Base-by-base conservation (phyloP, 768 basidiomycete species). In the Calocybe cyanea region DNA sequence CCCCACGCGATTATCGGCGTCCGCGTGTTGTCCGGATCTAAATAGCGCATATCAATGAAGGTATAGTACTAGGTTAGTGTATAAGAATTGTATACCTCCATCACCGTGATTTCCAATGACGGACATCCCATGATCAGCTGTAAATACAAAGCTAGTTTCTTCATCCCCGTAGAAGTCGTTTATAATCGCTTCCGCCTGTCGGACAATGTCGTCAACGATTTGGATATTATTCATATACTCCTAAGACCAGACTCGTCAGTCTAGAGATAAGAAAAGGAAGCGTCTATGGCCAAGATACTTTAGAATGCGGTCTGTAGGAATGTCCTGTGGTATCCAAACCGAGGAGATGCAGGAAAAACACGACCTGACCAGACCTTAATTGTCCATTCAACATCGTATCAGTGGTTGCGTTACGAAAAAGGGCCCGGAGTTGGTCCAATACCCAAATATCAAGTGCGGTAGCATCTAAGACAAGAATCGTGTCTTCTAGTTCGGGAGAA, bases 51-150 rank as follows among this genome's bases (percentile, higher is more conserved):
- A 52, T 18, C 34, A 45, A 10, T 20, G 4, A 18, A 38, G 28
- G 48, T 43, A 37, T 19, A 39, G 14, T 35, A 32, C 14, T 35
- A 24, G 24, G 40, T 19, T 21, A 30, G 48, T 28, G 25, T 28
- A 5, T 44, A 9, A 40, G 38, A 40, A 43, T 21, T 35, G 42
- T 61, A 70, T 57, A 86, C 87, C 82, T 30, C 91, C 91, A 50
- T 93, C 91, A 3, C 91, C 91, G 48, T 93, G 91, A 57, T 92
- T 92, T 10, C 91, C 91, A 43, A 90, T 85, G 24, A 72, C 77
- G 3, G 86, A 87, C 91, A 93, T 93, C 7, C 91, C 91, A 58
- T 93, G 91, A 61, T 93, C 91, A 0, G 91, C 87, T 2, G 87
- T 92, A 60, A 90, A 92, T 24, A 92, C 64, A 57, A 75, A 92